Conservation (phyloP, 83 land plant genomes). For the Picea mariana region DNA sequence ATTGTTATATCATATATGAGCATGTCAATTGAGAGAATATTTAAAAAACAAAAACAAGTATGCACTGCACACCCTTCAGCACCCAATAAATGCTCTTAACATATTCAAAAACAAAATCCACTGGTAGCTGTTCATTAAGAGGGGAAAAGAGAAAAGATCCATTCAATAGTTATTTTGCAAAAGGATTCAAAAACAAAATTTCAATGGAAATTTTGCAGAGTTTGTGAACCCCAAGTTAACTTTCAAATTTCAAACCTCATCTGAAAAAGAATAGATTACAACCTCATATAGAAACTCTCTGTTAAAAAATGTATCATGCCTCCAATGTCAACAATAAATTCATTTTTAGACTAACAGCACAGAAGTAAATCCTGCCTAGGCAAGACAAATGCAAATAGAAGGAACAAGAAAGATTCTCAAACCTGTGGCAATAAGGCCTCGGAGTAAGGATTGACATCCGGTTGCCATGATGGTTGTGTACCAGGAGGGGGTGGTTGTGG, state of each 20-base stretch:
- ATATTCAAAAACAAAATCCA: background rate
- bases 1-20: no score
- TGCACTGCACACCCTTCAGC: no score
- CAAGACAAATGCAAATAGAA: background rate
- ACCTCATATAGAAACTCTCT: background rate
- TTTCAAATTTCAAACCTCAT: background rate
- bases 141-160: background rate
- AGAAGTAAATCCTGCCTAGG: background rate
- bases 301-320: background rate
- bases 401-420: conserved; percentile 12
- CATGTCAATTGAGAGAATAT: no score
- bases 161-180: background rate
- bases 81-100: no score
- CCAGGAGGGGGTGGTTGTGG: conserved; percentile 81
- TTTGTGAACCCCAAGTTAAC: background rate
- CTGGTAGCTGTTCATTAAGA: no score
- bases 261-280: background rate
- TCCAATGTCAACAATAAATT: background rate
- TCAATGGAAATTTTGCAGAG: background rate
- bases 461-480: conserved; percentile 62
- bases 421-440: conserved; percentile 60
- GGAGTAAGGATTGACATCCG: conserved; percentile 36
- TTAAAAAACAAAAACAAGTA: no score
- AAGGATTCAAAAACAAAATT: background rate
- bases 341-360: background rate